Base-by-base conservation (phyloP, 257 asterid genomes). In the Nicotiana sylvestris region DNA sequence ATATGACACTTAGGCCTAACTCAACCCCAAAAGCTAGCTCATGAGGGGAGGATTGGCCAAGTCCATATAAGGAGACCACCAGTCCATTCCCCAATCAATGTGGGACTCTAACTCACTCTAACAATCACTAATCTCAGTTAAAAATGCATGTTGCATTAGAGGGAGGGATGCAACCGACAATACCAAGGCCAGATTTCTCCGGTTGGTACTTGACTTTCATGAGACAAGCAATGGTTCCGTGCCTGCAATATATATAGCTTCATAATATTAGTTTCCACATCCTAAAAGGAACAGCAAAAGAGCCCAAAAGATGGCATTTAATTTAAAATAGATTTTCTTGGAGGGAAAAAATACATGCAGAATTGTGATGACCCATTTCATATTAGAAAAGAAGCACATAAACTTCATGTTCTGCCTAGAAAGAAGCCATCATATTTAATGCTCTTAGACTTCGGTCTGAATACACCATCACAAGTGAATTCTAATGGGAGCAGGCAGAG, bases 221-320 rank as follows among this genome's bases (percentile, higher is more conserved):
- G 85, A 83, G 92, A 87, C 68, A 89, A 51, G 83, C 92, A 85
- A 55, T 85, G 85, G 51, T 85, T 88, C n/a, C 95, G 87, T 46
- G 88, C 98, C 97, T 93, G 90, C 85, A 83, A 37, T 81, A 84
- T 5, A 84, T 49, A 18, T 77, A 21, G 32, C 39, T 33, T 56
- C 43, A 55, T 57, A 21, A 25, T 18, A 17, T 81, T 77, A 25
- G 64, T 43, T 55, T 82, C 80, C 37, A 57, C 18, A 6, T 21
- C 66, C 30, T 81, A 33, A 33, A n/a, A 11, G 82, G 60, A 29
- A 70, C 3, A 33, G 60, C 35, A 70, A 43, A 29, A 70, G 21
- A 21, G 21, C 6, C 6, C 2, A 7, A 39, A 39, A 68, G 56
- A 37, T 37, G 10, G 56, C 18, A 53, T 35, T 68, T 68, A 68